Evolutionary conservation across 2,329 filamentous ascomycete species (phyloP).

Genomic region (Sphaerulina vaccinii): DNA sequence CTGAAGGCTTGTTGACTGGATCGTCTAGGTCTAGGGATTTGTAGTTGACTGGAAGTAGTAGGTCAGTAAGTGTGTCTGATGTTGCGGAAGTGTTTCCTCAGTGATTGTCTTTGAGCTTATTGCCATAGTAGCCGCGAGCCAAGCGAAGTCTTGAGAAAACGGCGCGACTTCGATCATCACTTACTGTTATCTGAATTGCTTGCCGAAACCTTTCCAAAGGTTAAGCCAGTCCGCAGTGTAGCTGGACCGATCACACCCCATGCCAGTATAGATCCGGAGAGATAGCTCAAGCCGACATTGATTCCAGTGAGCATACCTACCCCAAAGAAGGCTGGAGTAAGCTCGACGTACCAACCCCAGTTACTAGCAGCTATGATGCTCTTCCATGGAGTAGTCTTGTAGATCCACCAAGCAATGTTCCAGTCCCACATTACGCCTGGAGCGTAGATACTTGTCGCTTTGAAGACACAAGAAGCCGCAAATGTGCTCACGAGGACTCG

Average conservation of each 20-base stretch:
- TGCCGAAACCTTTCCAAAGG: conserved; percentile 41
- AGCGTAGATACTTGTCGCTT: conserved; percentile 58
- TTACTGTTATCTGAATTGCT: conserved; percentile 38
- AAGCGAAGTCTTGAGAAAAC: too few species aligned
- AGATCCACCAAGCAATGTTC: conserved; percentile 34
- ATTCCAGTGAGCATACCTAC: conserved; percentile 58
- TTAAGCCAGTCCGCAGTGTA: conserved; percentile 51
- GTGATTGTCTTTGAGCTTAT: too few species aligned
- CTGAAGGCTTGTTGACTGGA: conserved; percentile 39
- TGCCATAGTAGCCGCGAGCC: too few species aligned
- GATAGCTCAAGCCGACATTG: conserved; percentile 59
- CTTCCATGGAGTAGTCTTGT: conserved; percentile 35
- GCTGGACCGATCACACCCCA: conserved; percentile 58
- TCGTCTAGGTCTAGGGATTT: conserved; percentile 33
- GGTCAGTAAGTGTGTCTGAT: too few species aligned
- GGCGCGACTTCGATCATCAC: too few species aligned
- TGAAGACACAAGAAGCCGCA: conserved; percentile 48
- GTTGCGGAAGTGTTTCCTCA: too few species aligned
- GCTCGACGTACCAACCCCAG: conserved; percentile 61
- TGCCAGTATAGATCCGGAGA: conserved; percentile 53
- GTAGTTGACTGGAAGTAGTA: too few species aligned
- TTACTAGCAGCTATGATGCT: conserved; percentile 54
- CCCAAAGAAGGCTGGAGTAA: conserved; percentile 61
- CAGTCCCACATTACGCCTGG: conserved; percentile 57
- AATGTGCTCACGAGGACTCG: conserved; percentile 55